These are phyloP conservation scores for Corchorus olitorius DNA, from an alignment of 345 rosid species.

Conservation along the genomic window DNA sequence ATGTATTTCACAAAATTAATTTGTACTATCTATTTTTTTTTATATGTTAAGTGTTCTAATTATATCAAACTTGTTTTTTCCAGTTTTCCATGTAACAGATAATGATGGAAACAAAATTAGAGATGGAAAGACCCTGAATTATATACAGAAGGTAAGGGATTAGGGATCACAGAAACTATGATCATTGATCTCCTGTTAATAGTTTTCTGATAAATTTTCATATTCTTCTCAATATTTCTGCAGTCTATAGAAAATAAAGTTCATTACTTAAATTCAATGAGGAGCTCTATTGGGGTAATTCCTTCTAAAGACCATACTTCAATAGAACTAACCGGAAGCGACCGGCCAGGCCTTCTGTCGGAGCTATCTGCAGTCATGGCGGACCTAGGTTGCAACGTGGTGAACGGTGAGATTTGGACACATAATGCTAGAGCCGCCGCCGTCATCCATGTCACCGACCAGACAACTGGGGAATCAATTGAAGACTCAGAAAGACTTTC, in stretches of 20 bases:
- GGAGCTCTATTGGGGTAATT: constrained; percentile 37
- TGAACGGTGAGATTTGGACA: constrained; percentile 55
- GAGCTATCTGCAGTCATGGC: constrained; percentile 53
- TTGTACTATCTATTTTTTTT: neutral
- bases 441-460: constrained; percentile 43
- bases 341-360: constrained; percentile 54
- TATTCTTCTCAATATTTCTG: neutral
- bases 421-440: constrained; percentile 53
- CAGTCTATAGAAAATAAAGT: constrained; percentile 47
- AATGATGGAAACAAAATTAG: constrained; percentile 29
- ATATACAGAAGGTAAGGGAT: constrained; percentile 36
- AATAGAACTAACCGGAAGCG: constrained; percentile 47
- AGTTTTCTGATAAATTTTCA: neutral
- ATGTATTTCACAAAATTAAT: neutral
- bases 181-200: too few species aligned
- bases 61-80: neutral
- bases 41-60: neutral
- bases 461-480: constrained; percentile 35
- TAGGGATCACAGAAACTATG: too few species aligned
- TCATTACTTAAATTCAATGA: constrained; percentile 29
- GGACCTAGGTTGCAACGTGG: constrained; percentile 49
- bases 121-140: neutral
- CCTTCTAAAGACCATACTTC: constrained; percentile 43
- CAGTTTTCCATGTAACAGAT: constrained; percentile 46
- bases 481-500: constrained; percentile 38